phyloP scores from a whole-genome alignment of 148 eudicot genomes.

The Fagopyrum tataricum region DNA sequence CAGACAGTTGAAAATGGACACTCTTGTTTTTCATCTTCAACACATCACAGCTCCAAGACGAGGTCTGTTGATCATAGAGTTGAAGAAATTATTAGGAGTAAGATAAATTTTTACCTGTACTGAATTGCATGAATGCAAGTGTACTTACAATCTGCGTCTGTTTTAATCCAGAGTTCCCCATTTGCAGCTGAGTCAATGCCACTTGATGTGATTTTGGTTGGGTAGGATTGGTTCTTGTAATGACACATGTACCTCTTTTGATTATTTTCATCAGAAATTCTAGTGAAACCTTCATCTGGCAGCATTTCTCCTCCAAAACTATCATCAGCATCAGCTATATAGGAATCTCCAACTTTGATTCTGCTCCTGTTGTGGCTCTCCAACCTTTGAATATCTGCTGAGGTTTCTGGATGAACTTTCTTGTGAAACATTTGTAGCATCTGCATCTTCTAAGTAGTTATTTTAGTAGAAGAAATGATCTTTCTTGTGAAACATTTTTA shows the following conservation, averaged over 20 bases:
- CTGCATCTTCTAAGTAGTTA: conserved; percentile 28
- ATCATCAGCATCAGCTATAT: conserved; percentile 18
- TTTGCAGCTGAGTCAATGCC: conserved; percentile 34
- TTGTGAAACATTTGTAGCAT: conserved; percentile 61
- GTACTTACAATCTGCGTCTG: conserved; percentile 70
- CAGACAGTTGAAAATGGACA: neutral
- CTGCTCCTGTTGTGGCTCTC: conserved; percentile 29
- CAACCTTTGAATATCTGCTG: conserved; percentile 24
- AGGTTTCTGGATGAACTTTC: conserved; percentile 84
- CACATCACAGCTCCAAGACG: conserved; percentile 8
- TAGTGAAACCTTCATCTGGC: conserved; percentile 30
- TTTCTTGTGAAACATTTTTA: too few relatives aligned
- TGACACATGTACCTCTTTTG: conserved; percentile 25
- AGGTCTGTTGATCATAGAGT: conserved; percentile 1
- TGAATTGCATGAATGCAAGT: neutral
- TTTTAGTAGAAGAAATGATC: conserved; percentile 4
- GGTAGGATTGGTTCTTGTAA: conserved; percentile 29
- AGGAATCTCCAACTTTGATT: conserved; percentile 26
- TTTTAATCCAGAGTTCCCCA: conserved; percentile 74
- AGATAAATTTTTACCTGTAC: neutral
- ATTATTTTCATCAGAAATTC: conserved; percentile 27
- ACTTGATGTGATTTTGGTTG: conserved; percentile 24
- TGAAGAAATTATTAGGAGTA: neutral
- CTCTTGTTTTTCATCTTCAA: neutral
- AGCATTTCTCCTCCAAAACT: conserved; percentile 24